phyloP scores from a whole-genome alignment of 306 rosid genomes.

The Castanea sativa region DNA sequence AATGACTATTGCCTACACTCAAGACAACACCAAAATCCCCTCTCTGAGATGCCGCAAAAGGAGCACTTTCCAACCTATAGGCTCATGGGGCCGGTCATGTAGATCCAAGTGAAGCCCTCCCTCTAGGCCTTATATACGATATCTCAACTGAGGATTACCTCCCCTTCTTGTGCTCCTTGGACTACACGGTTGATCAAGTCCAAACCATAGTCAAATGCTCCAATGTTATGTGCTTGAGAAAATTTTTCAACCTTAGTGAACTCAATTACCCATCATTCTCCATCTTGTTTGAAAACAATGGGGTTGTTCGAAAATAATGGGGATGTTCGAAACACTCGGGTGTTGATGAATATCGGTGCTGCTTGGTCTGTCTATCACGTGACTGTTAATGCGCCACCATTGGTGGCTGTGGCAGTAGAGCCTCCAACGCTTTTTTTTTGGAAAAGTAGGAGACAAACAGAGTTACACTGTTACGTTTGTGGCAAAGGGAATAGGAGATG shows the following conservation, averaged over 20 bases:
- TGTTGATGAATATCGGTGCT: constrained; percentile 59
- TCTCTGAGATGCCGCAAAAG: constrained; percentile 56
- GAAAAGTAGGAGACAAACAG: constrained; percentile 50
- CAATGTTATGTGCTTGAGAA: constrained; percentile 46
- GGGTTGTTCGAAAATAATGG: constrained; percentile 68
- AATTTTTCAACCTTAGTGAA: constrained; percentile 61
- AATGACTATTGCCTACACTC: constrained; percentile 76
- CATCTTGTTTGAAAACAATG: constrained; percentile 51
- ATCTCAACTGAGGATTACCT: constrained; percentile 49
- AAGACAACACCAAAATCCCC: constrained; percentile 75
- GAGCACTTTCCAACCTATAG: constrained; percentile 57
- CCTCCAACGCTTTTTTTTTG: constrained; percentile 61
- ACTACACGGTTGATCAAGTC: constrained; percentile 45
- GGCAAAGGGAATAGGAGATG: constrained; percentile 24
- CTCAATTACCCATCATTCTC: constrained; percentile 89
- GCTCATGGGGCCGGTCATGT: constrained; percentile 87
- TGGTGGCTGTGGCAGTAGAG: constrained; percentile 41
- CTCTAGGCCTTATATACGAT: constrained; percentile 79
- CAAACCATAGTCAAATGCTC: constrained; percentile 53
- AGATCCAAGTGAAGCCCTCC: constrained; percentile 67
- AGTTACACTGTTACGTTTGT: constrained; percentile 70
- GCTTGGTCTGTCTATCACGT: constrained; percentile 45
- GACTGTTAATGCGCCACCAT: constrained; percentile 41
- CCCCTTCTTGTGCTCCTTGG: constrained; percentile 71
- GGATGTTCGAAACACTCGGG: constrained; percentile 60